Evolutionary conservation across 2,329 filamentous ascomycete species (phyloP), one percentile per base, ranked within the genome.

Genomic region (Trichophyton equinum): DNA sequence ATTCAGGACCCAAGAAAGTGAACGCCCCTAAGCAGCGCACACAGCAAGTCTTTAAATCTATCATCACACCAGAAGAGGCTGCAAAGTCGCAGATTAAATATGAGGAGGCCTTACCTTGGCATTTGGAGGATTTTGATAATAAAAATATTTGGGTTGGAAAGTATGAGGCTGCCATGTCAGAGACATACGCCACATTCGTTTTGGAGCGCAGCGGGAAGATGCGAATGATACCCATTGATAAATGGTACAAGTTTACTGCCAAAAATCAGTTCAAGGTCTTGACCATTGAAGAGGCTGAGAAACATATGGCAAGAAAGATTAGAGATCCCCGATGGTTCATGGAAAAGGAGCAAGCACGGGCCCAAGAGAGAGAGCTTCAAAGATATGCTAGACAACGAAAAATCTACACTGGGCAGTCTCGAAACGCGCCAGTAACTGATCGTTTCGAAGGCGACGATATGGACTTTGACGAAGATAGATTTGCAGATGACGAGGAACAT

Each of bases 81-180:
- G 75, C 87, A 62, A 77, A 77, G 57, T 78, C 81, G 47, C 78
- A 83, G 62, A 76, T 85, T 47, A 82, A 91, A 64, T 99, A 97
- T 66, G 94, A 97, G 72, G 94, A 99, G 73, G 90, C 92, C 3
- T 78, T 96, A 57, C 94, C 94, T 4, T 99, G 94, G 94, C 91
- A 96, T 72, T 75, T 99, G 40, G 94, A 99, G 71, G 94, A 99
- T 72, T 95, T 91, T 46, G 92, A 99, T 69, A 90, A 91, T 65
- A 96, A 92, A 73, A 92, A 96, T 68, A 88, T 89, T 2, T 97
- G 91, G 90, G 86, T 94, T 38, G 94, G 91, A 51, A 88, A 86
- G 61, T 96, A 97, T 67, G 88, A 97, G 68, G 87, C 88, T 27
- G 89, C 91, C 18, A 81, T 97, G 42, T 96, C 92, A 0, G 86